Conservation (phyloP, 345 rosid species). For the Euphorbia tirucalli region DNA sequence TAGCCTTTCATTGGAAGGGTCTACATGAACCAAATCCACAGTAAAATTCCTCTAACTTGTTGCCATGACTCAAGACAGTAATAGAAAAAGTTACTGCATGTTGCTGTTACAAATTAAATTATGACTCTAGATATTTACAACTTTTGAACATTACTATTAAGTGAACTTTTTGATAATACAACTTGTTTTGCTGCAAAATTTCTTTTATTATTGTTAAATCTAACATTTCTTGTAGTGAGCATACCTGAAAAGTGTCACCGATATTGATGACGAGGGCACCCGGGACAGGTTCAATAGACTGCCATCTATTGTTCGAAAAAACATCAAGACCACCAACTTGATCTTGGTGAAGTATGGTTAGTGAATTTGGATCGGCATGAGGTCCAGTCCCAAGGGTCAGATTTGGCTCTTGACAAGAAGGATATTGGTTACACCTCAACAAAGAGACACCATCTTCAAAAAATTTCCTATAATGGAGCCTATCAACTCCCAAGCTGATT, state of each 20-base stretch:
- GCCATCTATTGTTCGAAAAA: conserved; percentile 37
- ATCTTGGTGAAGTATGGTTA: conserved; percentile 54
- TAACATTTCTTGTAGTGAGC: too few species aligned
- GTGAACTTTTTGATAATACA: too few species aligned
- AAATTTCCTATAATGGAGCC: conserved; percentile 28
- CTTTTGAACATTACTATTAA: too few species aligned
- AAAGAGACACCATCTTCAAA: conserved; percentile 38
- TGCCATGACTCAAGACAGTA: too few species aligned
- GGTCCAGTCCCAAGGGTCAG: conserved; percentile 56
- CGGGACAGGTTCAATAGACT: conserved; percentile 35
- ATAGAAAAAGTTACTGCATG: too few species aligned
- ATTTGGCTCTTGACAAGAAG: conserved; percentile 41
- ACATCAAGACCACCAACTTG: conserved; percentile 53
- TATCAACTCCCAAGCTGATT: conserved; percentile 41
- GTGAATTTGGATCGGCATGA: conserved; percentile 38
- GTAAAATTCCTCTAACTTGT: too few species aligned
- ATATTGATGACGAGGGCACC: conserved; percentile 54
- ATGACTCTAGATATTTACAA: too few species aligned
- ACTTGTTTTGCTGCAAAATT: too few species aligned
- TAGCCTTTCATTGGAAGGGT: too few species aligned
- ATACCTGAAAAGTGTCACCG: conserved; percentile 27
- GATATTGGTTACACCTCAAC: conserved; percentile 53
- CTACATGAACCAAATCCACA: too few species aligned
- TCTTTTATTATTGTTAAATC: too few species aligned
- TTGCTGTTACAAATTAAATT: too few species aligned